These are phyloP conservation scores for Colletotrichum sojae DNA, from an alignment of 2,329 filamentous ascomycete species.

Conservation along the genomic window DNA sequence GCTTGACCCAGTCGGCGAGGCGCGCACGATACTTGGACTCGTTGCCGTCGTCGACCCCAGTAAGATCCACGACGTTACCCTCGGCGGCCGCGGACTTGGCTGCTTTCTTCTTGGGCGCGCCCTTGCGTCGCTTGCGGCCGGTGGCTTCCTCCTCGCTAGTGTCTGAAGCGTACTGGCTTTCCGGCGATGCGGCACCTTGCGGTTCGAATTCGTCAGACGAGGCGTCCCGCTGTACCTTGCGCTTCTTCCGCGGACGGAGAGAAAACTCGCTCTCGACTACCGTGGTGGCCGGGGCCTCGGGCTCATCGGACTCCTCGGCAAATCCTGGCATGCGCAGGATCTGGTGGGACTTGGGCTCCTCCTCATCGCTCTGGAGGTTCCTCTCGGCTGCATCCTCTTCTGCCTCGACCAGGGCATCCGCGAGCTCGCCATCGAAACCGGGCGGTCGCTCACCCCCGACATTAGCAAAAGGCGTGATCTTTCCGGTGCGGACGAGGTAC, in stretches of 20 bases:
- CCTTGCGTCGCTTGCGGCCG: slow-evolving; percentile 58
- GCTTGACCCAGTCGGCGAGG: slow-evolving; percentile 80
- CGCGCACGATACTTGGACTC: slow-evolving; percentile 84
- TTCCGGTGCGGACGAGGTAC: slow-evolving; percentile 93
- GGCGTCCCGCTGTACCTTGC: slow-evolving; percentile 53
- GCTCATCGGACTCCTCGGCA: slow-evolving; percentile 64
- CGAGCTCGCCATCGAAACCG: slow-evolving; percentile 77
- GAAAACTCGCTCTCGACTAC: slow-evolving; percentile 68
- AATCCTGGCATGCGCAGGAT: slow-evolving; percentile 82
- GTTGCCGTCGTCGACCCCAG: slow-evolving; percentile 87
- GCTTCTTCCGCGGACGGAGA: slow-evolving; percentile 71
- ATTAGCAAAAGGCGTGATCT: slow-evolving; percentile 95
- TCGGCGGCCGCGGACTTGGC: slow-evolving; percentile 37
- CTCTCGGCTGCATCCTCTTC: slow-evolving; percentile 79
- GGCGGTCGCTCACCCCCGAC: slow-evolving; percentile 75
- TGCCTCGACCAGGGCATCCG: slow-evolving; percentile 84
- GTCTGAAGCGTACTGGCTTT: slow-evolving; percentile 47
- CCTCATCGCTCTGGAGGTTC: slow-evolving; percentile 56
- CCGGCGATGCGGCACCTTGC: slow-evolving; percentile 43
- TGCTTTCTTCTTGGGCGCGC: slow-evolving; percentile 59
- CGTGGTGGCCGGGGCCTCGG: slow-evolving; percentile 46
- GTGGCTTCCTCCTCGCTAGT: slow-evolving; percentile 57
- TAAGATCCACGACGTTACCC: slow-evolving; percentile 63
- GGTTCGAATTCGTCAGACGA: slow-evolving; percentile 65
- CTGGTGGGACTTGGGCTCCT: slow-evolving; percentile 76